Base-by-base conservation (phyloP, 331 rosid genomes). In the Quercus phellos region DNA sequence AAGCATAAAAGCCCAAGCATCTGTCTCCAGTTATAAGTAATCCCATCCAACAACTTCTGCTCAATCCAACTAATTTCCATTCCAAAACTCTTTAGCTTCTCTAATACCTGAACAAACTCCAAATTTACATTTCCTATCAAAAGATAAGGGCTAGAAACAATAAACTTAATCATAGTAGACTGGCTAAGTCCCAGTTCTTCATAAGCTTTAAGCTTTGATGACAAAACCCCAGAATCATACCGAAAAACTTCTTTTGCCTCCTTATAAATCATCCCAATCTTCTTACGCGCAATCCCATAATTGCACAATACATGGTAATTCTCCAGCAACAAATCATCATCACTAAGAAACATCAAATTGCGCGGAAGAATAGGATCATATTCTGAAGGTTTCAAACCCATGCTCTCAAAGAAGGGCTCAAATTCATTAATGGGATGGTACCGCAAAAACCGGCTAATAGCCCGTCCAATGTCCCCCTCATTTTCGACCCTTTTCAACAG, bases 401-500 rank as follows among this genome's bases (percentile, higher is more conserved):
- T 59, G 83, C 97, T 91, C 86, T 94, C 98, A 54, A 94, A 86
- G 73, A 94, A 94, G 55, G 94, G 97, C 69, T 91, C 97, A 38
- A 94, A 94, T 70, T 94, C 98, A 60, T 94, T 94, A 75, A 94
- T 83, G 8, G 98, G 98, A 75, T 94, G 90, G 72, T 89, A 90
- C 24, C 96, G 79, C 50, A 94, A 79, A 51, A 86, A 82, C 26
- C 96, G 81, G 6, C 90, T 14, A 60, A 89, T 61, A 5, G 89
- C 87, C 53, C 82, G 68, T 50, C 76, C 87, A 6, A 83, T 63
- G 38, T 78, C 85, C 10, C 35, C 75, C 29, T 70, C 73, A 19
- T 4, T 27, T 38, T 76, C 71, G n/a, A 85, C 82, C 59, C 61
- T 79, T 56, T 59, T 73, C 43, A 94, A 59, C 60, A 94, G 89